A percentile compares a stretch with the other conserved stretches of the same genome.
These are phyloP conservation scores for Exserohilum turcica DNA, from an alignment of 2,329 filamentous ascomycete genomes.

Conservation along the genomic window DNA sequence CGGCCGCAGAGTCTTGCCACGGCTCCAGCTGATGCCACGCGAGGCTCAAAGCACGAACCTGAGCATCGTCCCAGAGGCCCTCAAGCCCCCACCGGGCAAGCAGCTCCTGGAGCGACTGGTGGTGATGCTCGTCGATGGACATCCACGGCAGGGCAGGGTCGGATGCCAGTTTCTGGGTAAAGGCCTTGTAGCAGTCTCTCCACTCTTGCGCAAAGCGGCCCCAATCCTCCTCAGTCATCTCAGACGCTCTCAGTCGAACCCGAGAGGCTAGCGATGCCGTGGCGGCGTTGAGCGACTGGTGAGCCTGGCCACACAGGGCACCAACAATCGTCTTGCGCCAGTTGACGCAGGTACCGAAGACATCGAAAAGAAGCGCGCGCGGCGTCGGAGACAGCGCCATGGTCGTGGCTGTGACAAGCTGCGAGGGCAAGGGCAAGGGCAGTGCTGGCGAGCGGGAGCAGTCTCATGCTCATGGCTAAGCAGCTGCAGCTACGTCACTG, in stretches of 20 bases:
- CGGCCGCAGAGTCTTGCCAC: conserved; percentile 68
- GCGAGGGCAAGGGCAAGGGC: not conserved
- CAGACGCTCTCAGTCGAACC: conserved; percentile 55
- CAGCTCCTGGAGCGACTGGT: conserved; percentile 64
- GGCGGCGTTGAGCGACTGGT: conserved; percentile 54
- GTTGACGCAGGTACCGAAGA: conserved; percentile 81
- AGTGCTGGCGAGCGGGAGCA: not conserved
- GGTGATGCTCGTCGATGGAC: conserved; percentile 74
- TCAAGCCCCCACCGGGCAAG: conserved; percentile 61
- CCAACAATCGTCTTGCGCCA: conserved; percentile 72
- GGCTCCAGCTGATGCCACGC: conserved; percentile 75
- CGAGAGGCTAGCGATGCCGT: conserved; percentile 53
- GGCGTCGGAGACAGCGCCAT: conserved; percentile 40
- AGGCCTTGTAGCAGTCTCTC: conserved; percentile 67
- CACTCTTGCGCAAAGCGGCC: conserved; percentile 70
- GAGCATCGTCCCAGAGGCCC: conserved; percentile 60
- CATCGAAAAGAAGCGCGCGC: conserved; percentile 72
- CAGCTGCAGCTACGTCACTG: too few relatives aligned
- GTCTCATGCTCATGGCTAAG: too few relatives aligned
- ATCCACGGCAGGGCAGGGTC: conserved; percentile 59
- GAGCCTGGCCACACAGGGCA: conserved; percentile 60
- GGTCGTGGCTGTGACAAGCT: conserved; percentile 13
- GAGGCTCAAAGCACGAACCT: conserved; percentile 55
- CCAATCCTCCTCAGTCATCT: conserved; percentile 65
- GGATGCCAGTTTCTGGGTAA: conserved; percentile 61